These are phyloP conservation scores for Backusella luteola DNA, from an alignment of 192 early-diverging fungal genomes.

Conservation along the genomic window DNA sequence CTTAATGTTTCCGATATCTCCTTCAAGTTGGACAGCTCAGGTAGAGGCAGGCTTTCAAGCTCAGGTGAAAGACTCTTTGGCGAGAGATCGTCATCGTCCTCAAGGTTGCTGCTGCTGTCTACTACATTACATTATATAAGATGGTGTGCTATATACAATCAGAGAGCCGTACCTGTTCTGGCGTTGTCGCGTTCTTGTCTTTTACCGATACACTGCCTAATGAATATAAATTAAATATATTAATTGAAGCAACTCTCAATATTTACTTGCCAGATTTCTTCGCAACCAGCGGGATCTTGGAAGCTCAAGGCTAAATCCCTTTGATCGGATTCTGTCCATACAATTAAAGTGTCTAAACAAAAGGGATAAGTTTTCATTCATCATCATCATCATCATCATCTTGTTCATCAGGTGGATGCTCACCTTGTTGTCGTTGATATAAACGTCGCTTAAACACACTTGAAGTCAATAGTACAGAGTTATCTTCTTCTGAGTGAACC, in stretches of 20 bases:
- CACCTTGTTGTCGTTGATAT: slow-evolving; percentile 88
- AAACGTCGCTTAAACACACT: slow-evolving; percentile 69
- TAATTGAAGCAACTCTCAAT: slow-evolving; percentile 11
- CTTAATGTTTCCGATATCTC: slow-evolving; percentile 70
- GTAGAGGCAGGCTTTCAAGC: slow-evolving; percentile 56
- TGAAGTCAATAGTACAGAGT: slow-evolving; percentile 62
- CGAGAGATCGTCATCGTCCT: not conserved
- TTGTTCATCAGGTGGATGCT: not conserved
- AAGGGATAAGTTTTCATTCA: not conserved
- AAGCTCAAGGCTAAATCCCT: slow-evolving; percentile 91
- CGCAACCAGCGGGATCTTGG: slow-evolving; percentile 85
- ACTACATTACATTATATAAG: not conserved
- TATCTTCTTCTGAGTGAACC: slow-evolving; percentile 63
- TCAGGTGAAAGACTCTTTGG: not conserved
- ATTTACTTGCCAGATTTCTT: slow-evolving; percentile 66
- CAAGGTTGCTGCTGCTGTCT: not conserved
- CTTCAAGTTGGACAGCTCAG: slow-evolving; percentile 63
- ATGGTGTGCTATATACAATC: too few species aligned
- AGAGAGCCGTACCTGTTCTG: slow-evolving; percentile 8
- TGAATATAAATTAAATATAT: not conserved
- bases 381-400: not conserved
- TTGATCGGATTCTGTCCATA: slow-evolving; percentile 82
- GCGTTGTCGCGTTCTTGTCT: slow-evolving; percentile 16
- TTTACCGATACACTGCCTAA: slow-evolving; percentile 10
- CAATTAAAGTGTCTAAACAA: slow-evolving; percentile 82